Percentiles rank a stretch among this genome's conserved stretches.
These are phyloP conservation scores for Jamesozyma jinghongensis DNA, from an alignment of 805 yeast species.

Conservation along the genomic window DNA sequence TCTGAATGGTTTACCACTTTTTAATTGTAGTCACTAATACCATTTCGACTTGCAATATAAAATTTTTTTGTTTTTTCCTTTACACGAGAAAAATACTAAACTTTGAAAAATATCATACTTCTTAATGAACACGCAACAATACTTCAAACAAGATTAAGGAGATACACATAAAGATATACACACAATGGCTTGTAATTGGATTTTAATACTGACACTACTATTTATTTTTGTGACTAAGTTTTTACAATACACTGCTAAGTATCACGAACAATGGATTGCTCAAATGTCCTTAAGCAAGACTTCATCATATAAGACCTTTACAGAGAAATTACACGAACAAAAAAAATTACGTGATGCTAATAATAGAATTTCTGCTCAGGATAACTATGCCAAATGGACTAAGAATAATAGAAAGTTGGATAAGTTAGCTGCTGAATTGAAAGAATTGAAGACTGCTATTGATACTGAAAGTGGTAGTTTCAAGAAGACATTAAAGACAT, in stretches of 20 bases:
- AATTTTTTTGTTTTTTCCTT: neutral
- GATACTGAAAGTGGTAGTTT: slow-evolving; percentile 10
- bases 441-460: slow-evolving; percentile 34
- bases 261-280: slow-evolving; percentile 17
- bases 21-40: neutral
- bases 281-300: slow-evolving; percentile 10
- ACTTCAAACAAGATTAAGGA: too few species aligned
- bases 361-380: slow-evolving; percentile 69
- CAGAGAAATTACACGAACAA: slow-evolving; percentile 36
- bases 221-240: slow-evolving; percentile 16
- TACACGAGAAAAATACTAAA: too few species aligned
- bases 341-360: slow-evolving; percentile 43
- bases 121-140: too few species aligned
- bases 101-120: too few species aligned
- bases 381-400: slow-evolving; percentile 94
- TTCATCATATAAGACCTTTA: slow-evolving; percentile 25
- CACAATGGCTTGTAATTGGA: slow-evolving; percentile 12
- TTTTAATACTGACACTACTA: slow-evolving; percentile 11
- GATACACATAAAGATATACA: too few species aligned
- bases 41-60: neutral
- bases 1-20: neutral
- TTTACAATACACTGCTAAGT: slow-evolving; percentile 17
- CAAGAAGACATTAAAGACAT: slow-evolving; percentile 11
- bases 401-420: slow-evolving; percentile 70
- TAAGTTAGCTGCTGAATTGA: slow-evolving; percentile 45